phyloP scores from a whole-genome alignment of 495 filamentous ascomycete genomes.

The Staphylotrichum longicolle region DNA sequence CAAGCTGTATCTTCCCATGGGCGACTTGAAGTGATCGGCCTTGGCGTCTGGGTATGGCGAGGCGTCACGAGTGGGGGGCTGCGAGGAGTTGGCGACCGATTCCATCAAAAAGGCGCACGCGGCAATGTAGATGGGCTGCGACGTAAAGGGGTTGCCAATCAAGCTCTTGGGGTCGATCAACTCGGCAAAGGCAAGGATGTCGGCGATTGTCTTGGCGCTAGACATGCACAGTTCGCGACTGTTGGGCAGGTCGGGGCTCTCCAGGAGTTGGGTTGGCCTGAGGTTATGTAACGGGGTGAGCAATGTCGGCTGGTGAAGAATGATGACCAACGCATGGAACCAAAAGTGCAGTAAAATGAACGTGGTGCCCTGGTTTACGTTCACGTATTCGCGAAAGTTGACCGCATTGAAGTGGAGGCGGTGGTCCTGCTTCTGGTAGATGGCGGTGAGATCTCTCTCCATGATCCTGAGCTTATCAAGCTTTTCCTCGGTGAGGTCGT shows the following conservation, averaged over 20 bases:
- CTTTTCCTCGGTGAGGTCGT: constrained; percentile 71
- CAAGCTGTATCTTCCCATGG: constrained; percentile 7
- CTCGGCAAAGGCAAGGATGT: constrained; percentile 78
- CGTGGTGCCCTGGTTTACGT: constrained; percentile 72
- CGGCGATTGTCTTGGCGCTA: constrained; percentile 83
- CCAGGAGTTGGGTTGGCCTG: constrained; percentile 61
- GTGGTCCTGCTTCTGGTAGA: constrained; percentile 70
- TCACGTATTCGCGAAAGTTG: constrained; percentile 76
- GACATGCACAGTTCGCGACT: constrained; percentile 81
- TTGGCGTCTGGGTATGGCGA: constrained; percentile 40
- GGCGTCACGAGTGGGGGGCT: constrained; percentile 53
- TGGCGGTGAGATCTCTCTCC: constrained; percentile 74
- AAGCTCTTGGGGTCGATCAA: constrained; percentile 75
- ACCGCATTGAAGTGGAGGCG: constrained; percentile 73
- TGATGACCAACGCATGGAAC: constrained; percentile 83
- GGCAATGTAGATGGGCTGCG: constrained; percentile 86
- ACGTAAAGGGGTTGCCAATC: constrained; percentile 82
- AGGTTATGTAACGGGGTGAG: constrained; percentile 71
- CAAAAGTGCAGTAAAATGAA: constrained; percentile 89
- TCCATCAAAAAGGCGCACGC: constrained; percentile 85
- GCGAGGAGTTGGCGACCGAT: constrained; percentile 59
- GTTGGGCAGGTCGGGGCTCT: constrained; percentile 72
- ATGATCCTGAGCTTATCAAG: constrained; percentile 64
- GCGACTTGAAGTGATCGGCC: constrained; percentile 16
- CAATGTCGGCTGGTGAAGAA: constrained; percentile 78